Evolutionary conservation across 805 yeast species (phyloP).

Genomic region (Millerozyma miso): DNA sequence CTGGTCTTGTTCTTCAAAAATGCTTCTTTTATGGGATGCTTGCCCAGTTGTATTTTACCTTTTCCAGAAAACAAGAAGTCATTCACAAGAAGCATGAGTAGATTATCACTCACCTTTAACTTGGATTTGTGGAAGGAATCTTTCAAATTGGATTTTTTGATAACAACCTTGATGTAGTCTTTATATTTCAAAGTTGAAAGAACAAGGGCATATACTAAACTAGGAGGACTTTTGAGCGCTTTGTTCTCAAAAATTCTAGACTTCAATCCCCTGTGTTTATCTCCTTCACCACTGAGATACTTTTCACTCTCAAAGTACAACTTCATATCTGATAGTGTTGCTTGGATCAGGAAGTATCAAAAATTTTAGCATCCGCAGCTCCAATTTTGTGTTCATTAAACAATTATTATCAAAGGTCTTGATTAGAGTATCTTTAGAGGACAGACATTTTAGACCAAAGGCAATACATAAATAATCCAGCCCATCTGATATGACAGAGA

Average conservation of each 20-base stretch:
- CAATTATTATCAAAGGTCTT: background rate
- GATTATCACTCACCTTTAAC: slow-evolving; percentile 44
- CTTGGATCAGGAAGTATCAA: background rate
- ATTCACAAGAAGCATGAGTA: slow-evolving; percentile 68
- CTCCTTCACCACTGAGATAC: slow-evolving; percentile 24
- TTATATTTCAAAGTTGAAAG: slow-evolving; percentile 71
- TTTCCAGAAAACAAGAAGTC: slow-evolving; percentile 72
- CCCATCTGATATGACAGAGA: background rate
- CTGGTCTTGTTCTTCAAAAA: slow-evolving; percentile 76
- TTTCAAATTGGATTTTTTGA: slow-evolving; percentile 66
- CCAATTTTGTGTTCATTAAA: slow-evolving; percentile 1
- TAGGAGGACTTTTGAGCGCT: slow-evolving; percentile 52
- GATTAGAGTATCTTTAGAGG: background rate
- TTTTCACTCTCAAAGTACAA: slow-evolving; percentile 41
- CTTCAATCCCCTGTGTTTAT: slow-evolving; percentile 27
- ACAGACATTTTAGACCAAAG: background rate
- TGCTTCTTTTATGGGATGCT: slow-evolving; percentile 80
- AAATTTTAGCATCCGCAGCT: background rate
- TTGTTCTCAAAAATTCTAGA: slow-evolving; percentile 35
- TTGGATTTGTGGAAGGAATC: slow-evolving; percentile 42
- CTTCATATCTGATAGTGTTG: slow-evolving; percentile 23
- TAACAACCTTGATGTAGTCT: slow-evolving; percentile 56
- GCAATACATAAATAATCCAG: background rate
- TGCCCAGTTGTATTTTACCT: slow-evolving; percentile 85
- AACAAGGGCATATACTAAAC: slow-evolving; percentile 82